Percentiles rank a stretch among this genome's conserved stretches.
These are phyloP conservation scores for Tylopilus sp. DNA, from an alignment of 768 basidiomycete genomes.

Conservation along the genomic window DNA sequence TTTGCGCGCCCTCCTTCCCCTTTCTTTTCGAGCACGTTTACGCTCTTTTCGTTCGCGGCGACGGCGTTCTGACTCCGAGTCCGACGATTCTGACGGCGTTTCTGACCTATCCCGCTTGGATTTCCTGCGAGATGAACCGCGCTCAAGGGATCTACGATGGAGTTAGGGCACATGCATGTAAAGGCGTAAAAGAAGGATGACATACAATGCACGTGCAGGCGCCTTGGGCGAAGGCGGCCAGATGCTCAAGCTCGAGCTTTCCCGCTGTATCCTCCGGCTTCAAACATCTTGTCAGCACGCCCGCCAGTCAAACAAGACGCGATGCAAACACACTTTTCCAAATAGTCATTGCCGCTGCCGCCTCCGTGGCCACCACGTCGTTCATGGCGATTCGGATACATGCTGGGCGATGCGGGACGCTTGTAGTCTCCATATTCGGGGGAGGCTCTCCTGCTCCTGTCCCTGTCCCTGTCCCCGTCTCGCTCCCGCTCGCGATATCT, in stretches of 20 bases:
- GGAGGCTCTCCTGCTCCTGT: conserved; percentile 37
- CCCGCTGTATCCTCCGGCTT: conserved; percentile 72
- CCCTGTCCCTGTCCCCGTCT: conserved; percentile 20
- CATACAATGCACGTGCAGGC: conserved; percentile 56
- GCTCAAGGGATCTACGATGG: conserved; percentile 51
- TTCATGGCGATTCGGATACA: conserved; percentile 47
- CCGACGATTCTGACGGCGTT: conserved; percentile 42
- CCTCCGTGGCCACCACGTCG: conserved; percentile 32
- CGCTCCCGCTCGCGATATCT: conserved; percentile 23
- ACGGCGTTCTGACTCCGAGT: conserved; percentile 55
- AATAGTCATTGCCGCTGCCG: conserved; percentile 46
- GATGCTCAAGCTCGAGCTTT: conserved; percentile 51
- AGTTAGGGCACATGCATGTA: not conserved
- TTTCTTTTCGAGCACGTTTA: conserved; percentile 51
- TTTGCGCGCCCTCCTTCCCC: conserved; percentile 40
- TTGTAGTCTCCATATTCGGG: conserved; percentile 61
- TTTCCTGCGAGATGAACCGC: conserved; percentile 49
- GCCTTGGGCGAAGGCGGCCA: conserved; percentile 84
- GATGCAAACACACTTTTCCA: conserved; percentile 59
- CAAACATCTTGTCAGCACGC: not conserved
- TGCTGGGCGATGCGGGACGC: conserved; percentile 45
- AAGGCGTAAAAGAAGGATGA: conserved; percentile 2
- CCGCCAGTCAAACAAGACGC: not conserved
- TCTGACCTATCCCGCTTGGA: conserved; percentile 54
- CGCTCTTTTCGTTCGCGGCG: conserved; percentile 58